Evolutionary conservation across 2,329 filamentous ascomycete genomes (phyloP), one percentile per base, ranked within the genome.

Genomic region (Dactylonectria estremocensis): DNA sequence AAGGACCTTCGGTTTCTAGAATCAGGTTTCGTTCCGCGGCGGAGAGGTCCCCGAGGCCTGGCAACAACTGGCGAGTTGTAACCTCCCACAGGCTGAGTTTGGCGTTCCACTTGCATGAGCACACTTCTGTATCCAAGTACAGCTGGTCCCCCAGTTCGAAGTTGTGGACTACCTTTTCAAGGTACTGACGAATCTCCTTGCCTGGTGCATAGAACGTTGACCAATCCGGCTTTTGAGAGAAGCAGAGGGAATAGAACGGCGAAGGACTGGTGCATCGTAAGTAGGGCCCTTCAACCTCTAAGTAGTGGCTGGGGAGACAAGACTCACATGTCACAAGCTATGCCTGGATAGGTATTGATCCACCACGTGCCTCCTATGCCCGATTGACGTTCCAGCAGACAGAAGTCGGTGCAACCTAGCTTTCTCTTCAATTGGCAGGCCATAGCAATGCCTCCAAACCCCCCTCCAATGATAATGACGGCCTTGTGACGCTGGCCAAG

Each of bases 1-100:
- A 49, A 49, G 22, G 18, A 24, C n/a, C 46, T 49, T 24, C 18
- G 18, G 22, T 49, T 24, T 49, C 46, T 49, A 20, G 46, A 49
- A 20, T 20, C 46, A 10, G 18, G 13, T 49, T 49, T 49, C 18
- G 18, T 16, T 49, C 46, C 22, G 46, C 46, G 18, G 18, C 18
- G 18, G 46, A 49, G 18, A 49, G 46, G 46, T 49, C 46, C 22
- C 46, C 46, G 46, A 49, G 46, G 46, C 46, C 46, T 49, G 46
- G 46, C 46, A 49, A 49, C 46, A 49, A 24, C 46, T 49, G 8
- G 46, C 46, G 46, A 49, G 18, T 20, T 14, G 22, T 24, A 24
- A 49, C 46, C 46, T 49, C 46, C 46, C 46, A 49, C 18, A 49
- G 18, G 18, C 46, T 20, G 46, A 24, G 3, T 49, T 49, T 24